phyloP scores from a whole-genome alignment of 192 early-diverging fungal species.

The Backusella australiensis region DNA sequence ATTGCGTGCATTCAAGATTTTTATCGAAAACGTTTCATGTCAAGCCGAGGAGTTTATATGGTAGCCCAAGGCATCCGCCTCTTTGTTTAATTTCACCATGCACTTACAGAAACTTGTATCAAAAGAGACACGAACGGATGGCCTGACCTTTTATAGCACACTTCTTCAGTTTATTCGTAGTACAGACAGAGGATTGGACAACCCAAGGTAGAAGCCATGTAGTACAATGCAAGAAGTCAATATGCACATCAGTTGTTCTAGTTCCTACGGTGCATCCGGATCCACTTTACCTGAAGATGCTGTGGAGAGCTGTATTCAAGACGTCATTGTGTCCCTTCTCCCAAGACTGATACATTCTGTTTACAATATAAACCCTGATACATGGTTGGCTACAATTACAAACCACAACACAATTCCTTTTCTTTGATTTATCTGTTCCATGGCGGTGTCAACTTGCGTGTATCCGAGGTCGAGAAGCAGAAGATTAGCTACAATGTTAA shows the following conservation, averaged over 20 bases:
- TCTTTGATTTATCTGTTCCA: constrained; percentile 31
- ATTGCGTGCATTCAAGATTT: constrained; percentile 30
- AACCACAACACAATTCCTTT: constrained; percentile 35
- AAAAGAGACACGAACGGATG: background rate
- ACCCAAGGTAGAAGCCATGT: background rate
- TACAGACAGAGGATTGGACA: constrained; percentile 26
- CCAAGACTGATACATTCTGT: constrained; percentile 36
- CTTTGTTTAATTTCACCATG: constrained; percentile 6
- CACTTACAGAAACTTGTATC: background rate
- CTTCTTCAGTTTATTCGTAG: constrained; percentile 17
- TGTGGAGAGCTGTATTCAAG: constrained; percentile 34
- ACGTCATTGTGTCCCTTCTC: constrained; percentile 35
- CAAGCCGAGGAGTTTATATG: constrained; percentile 18
- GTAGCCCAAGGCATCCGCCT: background rate
- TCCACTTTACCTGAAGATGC: constrained; percentile 12
- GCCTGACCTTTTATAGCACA: background rate
- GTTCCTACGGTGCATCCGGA: background rate
- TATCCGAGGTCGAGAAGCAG: constrained; percentile 32
- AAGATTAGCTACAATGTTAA: background rate
- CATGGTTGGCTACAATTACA: constrained; percentile 37
- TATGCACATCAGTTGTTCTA: constrained; percentile 14
- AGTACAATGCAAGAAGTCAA: background rate
- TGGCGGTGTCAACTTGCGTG: constrained; percentile 30
- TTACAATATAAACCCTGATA: constrained; percentile 29
- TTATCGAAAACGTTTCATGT: constrained; percentile 29